phyloP scores from a whole-genome alignment of 352 stramenopile species.

The Aphanomyces stellatus region DNA sequence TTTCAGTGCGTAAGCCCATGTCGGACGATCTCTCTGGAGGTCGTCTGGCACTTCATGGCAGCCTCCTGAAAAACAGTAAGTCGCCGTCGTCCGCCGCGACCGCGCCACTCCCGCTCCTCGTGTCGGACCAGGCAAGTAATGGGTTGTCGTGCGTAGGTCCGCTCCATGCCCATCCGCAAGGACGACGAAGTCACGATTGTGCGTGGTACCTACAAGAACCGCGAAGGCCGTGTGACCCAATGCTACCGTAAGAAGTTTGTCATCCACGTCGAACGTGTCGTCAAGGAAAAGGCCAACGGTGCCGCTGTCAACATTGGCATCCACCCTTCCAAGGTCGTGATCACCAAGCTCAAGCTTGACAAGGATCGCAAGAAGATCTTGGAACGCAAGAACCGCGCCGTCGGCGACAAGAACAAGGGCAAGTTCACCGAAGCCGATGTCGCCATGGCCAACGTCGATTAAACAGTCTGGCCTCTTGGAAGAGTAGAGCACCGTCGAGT shows the following conservation, averaged over 20 bases:
- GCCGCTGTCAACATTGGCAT: constrained; percentile 95
- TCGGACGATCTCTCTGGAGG: constrained; percentile 31
- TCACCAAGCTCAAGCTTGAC: constrained; percentile 99
- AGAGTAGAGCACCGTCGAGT: constrained; percentile 4
- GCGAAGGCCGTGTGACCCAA: constrained; percentile 97
- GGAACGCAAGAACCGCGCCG: constrained; percentile 95
- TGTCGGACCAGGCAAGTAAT: no score
- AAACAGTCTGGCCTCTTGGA: constrained; percentile 26
- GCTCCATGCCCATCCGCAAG: constrained; percentile 98
- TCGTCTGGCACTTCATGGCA: constrained; percentile 85
- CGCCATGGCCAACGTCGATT: constrained; percentile 84
- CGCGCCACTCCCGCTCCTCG: no score
- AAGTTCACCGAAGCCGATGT: constrained; percentile 87
- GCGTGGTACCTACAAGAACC: constrained; percentile 95
- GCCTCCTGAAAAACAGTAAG: constrained; percentile 31
- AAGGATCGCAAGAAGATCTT: constrained; percentile 99
- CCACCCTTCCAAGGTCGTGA: constrained; percentile 97
- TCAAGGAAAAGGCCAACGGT: constrained; percentile 98
- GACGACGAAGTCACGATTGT: constrained; percentile 99
- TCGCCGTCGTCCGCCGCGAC: no score
- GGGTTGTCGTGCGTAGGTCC: constrained; percentile 72
- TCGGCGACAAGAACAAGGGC: constrained; percentile 71
- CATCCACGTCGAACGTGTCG: constrained; percentile 98
- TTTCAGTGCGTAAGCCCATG: constrained; percentile 87
- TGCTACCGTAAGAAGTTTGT: constrained; percentile 99